Percentiles rank a stretch among this genome's conserved stretches.
These are phyloP conservation scores for Penicillium sp. DNA, from an alignment of 2,329 filamentous ascomycete genomes.

Conservation along the genomic window DNA sequence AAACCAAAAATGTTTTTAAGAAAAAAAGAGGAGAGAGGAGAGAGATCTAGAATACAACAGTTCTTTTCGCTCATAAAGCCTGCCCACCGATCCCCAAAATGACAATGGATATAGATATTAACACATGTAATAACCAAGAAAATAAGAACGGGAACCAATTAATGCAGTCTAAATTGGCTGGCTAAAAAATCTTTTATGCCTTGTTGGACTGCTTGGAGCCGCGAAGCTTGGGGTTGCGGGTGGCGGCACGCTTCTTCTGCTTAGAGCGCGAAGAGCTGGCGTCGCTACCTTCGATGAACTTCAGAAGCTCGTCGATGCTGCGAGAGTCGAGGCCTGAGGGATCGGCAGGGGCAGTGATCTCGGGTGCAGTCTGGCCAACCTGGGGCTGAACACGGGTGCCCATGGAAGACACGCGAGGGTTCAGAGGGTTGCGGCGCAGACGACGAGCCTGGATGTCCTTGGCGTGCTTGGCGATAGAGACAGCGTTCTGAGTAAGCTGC, in stretches of 20 bases:
- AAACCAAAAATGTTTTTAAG: slow-evolving; percentile 18
- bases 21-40: slow-evolving; percentile 34
- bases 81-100: slow-evolving; percentile 23
- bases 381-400: slow-evolving; percentile 61
- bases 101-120: slow-evolving; percentile 26
- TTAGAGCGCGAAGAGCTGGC: slow-evolving; percentile 39
- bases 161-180: slow-evolving; percentile 11
- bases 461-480: slow-evolving; percentile 88
- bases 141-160: slow-evolving; percentile 13
- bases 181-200: slow-evolving; percentile 23
- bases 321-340: slow-evolving; percentile 63
- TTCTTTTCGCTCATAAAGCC: slow-evolving; percentile 32
- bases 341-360: slow-evolving; percentile 44
- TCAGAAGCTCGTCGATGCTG: slow-evolving; percentile 88
- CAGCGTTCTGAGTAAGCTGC: slow-evolving; percentile 92
- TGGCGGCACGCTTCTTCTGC: slow-evolving; percentile 46
- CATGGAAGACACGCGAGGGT: slow-evolving; percentile 55
- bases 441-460: slow-evolving; percentile 78
- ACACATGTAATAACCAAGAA: slow-evolving; percentile 28
- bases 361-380: slow-evolving; percentile 58
- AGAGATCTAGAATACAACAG: slow-evolving; percentile 34
- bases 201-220: slow-evolving; percentile 42
- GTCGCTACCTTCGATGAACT: slow-evolving; percentile 80
- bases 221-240: slow-evolving; percentile 45
- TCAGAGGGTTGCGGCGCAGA: slow-evolving; percentile 69